Evolutionary conservation across 2,329 filamentous ascomycete genomes (phyloP), one percentile per base, ranked within the genome.

Genomic region (Aspergillus phoenicis): DNA sequence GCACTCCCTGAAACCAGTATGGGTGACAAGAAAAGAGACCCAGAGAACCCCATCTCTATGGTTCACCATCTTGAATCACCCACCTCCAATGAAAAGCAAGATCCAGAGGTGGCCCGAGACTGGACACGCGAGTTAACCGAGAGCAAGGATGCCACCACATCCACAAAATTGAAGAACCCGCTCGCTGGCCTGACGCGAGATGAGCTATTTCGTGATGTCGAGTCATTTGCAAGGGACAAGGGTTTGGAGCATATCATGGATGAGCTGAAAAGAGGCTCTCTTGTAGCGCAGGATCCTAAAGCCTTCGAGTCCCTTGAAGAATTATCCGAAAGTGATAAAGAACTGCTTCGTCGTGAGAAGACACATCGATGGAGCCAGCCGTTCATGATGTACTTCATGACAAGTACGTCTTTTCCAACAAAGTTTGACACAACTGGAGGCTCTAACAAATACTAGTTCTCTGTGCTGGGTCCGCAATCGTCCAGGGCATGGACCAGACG

Each of bases 281-380:
- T 93, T 8, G 84, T 93, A 17, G 90, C 91, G 3, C 89, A 91
- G 72, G 85, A 90, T 66, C 89, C 89, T 0, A 80, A 80, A 13
- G 80, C 81, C 26, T 91, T 84, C 71, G 88, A 91, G 62, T 78
- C 82, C 39, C 81, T 92, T 39, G 79, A 84, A 58, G 83, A 84
- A 8, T 81, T 92, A n/a, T 49, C 45, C 24, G 24, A 49, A 38
- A 5, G 36, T 1, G 58, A 64, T 24, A 58, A 62, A 30, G 54
- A 56, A 2, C 11, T 60, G 2, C 60, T 64, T 8, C 57, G 58
- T 2, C 55, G 57, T 2, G 62, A 62, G 17, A 62, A 62, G 28
- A 60, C 60, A 1, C 57, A 60, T 52, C 43, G 60, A n/a, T 64
- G 62, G 62, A 52, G 26, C 13, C 62, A 62, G 45, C 62, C 62